Base-by-base conservation (phyloP, 495 filamentous ascomycete species). In the Aspergillus leporis region DNA sequence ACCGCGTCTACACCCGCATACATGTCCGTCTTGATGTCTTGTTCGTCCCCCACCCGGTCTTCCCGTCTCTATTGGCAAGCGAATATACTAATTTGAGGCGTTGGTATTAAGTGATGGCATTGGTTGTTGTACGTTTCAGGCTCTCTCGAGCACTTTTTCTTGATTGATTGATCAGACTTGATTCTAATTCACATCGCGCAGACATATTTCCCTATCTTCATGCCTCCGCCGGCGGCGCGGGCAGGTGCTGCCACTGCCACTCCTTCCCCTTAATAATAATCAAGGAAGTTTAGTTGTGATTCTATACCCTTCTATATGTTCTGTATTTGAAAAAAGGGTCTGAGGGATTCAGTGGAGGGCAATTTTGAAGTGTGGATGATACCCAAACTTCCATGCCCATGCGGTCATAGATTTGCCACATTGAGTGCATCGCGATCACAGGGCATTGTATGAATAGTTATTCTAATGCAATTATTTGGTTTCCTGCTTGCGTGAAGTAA, bases 171-270 rank as follows among this genome's bases (percentile, higher is more conserved):
- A 47, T 51, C 9, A 21, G 47, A 40, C 5, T 0, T 45, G 14
- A 25, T 40, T 60, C 31, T 66, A 70, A 67, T 64, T 50, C 49
- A 51, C 28, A 25, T 21, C 13, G 38, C 30, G 43, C 66, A 86
- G 84, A 89, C 89, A 51, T 96, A 96, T 70, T 82, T 96, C 62
- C 90, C 89, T 16, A 75, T 96, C 56, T 95, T 96, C 76, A 71
- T 96, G 56, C 92, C 91, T 38, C 83, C 83, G 3, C 75, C 79
- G 55, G 58, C 65, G 16, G 65, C 67, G 18, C 66, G 63, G 13
- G 71, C 69, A 34, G 66, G 75, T 60, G 68, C 78, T 62, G 69
- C 76, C 65, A 57, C 75, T 64, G 70, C 83, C 62, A 70, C 72
- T 51, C 71, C 81, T 8, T 70, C 75, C 28, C 71, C 81, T 40